Evolutionary conservation across 208 protist genomes (phyloP), one percentile per base, ranked within the genome.

Genomic region (Tritrichomonas musculus): DNA sequence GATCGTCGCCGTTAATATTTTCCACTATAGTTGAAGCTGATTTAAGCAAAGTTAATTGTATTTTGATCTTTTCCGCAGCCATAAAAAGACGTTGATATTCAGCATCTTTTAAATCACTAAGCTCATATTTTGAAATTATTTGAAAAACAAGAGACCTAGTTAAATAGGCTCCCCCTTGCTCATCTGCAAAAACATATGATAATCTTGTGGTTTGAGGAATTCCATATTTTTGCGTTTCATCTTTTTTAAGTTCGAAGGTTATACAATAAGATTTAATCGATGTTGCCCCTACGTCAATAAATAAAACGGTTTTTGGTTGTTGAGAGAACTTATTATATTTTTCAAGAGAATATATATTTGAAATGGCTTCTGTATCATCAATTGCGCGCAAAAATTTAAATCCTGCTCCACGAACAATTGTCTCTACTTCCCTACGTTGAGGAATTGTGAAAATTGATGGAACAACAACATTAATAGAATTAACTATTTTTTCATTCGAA

Each of bases 221-320:
- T 88, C 41, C 77, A 44, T 13, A 33, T 39, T 25, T 20, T 27
- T 33, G 17, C 17, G 53, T 88, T 5, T 44, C 41, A 39, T 88
- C 27, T 27, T 88, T 88, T 8, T 53, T 25, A 33, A 88, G 9
- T 17, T 57, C 77, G 47, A 88, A 88, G 20, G 14, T 44, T 1
- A 13, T 30, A 36, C n/a, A 25, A 60, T 60, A 88, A 33, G 77
- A 13, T 20, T 53, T 88, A 14, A 88, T 60, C 11, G 77, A 39
- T 53, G 77, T 57, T 17, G 77, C 77, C 11, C 77, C 77, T 57
- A 88, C 47, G 57, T 88, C 77, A 49, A 88, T 57, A 49, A 88
- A 88, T 41, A 88, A 39, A n/a, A 88, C 77, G n/a, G 77, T 88
- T 88, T 57, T 44, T 39, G 77, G 77, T 30, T 88, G 44, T 39